phyloP scores from a whole-genome alignment of 352 stramenopile species.

The Thalassiosira hispida region DNA sequence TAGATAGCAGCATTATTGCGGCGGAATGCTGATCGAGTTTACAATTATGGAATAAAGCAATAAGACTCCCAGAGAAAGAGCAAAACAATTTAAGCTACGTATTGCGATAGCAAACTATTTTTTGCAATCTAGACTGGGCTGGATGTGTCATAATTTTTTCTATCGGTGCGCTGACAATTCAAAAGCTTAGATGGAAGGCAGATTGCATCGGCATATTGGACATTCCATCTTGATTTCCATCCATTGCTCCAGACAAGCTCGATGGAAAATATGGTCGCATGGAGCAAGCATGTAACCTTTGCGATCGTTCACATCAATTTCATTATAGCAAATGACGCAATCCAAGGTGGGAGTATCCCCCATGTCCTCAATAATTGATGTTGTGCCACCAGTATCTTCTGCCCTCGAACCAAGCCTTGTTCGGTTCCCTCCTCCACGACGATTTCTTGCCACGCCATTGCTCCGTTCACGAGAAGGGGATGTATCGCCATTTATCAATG shows the following conservation, averaged over 20 bases:
- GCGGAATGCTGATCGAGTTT: too few species aligned
- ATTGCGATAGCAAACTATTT: neutral
- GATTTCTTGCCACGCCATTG: constrained; percentile 48
- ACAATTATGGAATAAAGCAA: too few species aligned
- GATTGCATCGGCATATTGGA: constrained; percentile 91
- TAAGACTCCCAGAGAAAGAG: too few species aligned
- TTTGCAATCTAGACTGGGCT: neutral
- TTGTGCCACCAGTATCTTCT: constrained; percentile 33
- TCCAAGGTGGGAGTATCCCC: constrained; percentile 64
- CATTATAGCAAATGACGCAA: constrained; percentile 88
- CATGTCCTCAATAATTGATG: constrained; percentile 53
- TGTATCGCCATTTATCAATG: constrained; percentile 51
- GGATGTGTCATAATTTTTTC: constrained; percentile 1
- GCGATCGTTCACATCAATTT: constrained; percentile 83
- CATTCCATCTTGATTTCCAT: constrained; percentile 98
- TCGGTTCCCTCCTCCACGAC: constrained; percentile 49
- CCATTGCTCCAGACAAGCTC: constrained; percentile 93
- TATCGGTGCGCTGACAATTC: neutral
- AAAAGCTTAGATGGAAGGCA: constrained; percentile 79
- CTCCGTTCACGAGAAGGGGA: constrained; percentile 35
- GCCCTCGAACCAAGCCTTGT: constrained; percentile 38
- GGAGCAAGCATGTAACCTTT: constrained; percentile 94
- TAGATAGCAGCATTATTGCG: too few species aligned
- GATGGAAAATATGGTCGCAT: constrained; percentile 96
- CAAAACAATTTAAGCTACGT: neutral